Base-by-base conservation (phyloP, 768 basidiomycete genomes). In the Suillus weaverae region DNA sequence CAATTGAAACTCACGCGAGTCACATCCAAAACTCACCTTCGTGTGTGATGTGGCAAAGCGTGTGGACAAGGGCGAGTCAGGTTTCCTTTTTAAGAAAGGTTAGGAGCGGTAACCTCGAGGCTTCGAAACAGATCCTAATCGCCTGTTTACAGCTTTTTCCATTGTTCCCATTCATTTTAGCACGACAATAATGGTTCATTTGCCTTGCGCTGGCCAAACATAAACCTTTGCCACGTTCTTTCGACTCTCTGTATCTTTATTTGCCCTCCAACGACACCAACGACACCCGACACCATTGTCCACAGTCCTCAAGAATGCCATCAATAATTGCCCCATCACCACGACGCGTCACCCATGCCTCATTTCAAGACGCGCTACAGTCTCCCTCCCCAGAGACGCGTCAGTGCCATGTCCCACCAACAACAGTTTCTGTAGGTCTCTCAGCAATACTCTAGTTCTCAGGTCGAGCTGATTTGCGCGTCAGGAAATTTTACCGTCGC, bases 281-380 rank as follows among this genome's bases (percentile, higher is more conserved):
- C 62, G 33, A 67, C 54, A 61, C 22, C 2, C 62, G 43, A 43
- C 57, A 13, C 57, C 63, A 64, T 65, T 65, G 63, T 67, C 60
- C 63, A 6, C n/a, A 60, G 18, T 44, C 32, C 16, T 48, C 62
- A 43, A 61, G 69, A 67, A 81, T 82, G 79, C 77, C 79, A 67
- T 70, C 80, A 73, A 81, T 85, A 74, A 65, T 81, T 70, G 77
- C 80, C 18, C 80, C 81, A 30, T 71, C 75, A 10, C 79, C 81
- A 14, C 78, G 77, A 70, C 67, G 67, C 62, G 75, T 77, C 33
- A 66, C 71, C 18, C 72, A 70, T 67, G 35, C 63, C 54, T 57
- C 8, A 39, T 36, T 63, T 56, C 53, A 43, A 67, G 41, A 54
- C 14, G 61, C 53, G 3, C 32, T 55, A 43, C 67, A 62, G 48